Base-by-base conservation (phyloP, 1,139 yeast species). In the Kodamaea derodonti region DNA sequence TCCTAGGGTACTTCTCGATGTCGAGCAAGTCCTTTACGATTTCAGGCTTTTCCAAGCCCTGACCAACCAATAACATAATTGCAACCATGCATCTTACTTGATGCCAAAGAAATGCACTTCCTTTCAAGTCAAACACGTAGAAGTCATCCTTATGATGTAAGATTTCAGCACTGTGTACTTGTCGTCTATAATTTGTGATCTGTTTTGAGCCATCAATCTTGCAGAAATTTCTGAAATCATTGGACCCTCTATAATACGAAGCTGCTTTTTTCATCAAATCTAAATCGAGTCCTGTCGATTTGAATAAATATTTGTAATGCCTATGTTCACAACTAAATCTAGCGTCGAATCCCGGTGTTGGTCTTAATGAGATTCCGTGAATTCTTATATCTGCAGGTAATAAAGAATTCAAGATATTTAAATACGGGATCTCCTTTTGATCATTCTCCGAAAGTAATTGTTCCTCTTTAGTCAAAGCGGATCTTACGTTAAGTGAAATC, bases 11-110 rank as follows among this genome's bases (percentile, higher is more conserved):
- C 33, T 61, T 65, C 3, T 65, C 69, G 2, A 77, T 65, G 49
- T 90, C 73, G 37, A 90, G 56, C 41, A 94, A 62, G 1, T 78
- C 72, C 11, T 57, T 56, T 1, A 94, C 66, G 2, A 88, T 55
- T 0, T 60, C 54, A 0, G 86, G 80, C 0, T 56, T 41, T 57
- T 94, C 99, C 20, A 77, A 68, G 13, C 67, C 68, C 56, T 88
- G 96, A 1, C 96, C 98, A 4, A 90, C 78, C 17, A 83, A 60
- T 36, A 94, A 77, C 35, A 94, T 57, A 6, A 85, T 69, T 0
- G 95, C 95, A 62, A 88, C 77, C 95, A 94, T 92, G 47, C 95
- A 88, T 34, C 98, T 74, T 15, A 94, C 99, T 57, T 94, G 99
- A 55, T 94, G 97, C 98, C 98, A 94, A 39, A 94, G 63, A 48